Base-by-base conservation (phyloP, 352 stramenopile species). In the Globisporangium camurandrum region DNA sequence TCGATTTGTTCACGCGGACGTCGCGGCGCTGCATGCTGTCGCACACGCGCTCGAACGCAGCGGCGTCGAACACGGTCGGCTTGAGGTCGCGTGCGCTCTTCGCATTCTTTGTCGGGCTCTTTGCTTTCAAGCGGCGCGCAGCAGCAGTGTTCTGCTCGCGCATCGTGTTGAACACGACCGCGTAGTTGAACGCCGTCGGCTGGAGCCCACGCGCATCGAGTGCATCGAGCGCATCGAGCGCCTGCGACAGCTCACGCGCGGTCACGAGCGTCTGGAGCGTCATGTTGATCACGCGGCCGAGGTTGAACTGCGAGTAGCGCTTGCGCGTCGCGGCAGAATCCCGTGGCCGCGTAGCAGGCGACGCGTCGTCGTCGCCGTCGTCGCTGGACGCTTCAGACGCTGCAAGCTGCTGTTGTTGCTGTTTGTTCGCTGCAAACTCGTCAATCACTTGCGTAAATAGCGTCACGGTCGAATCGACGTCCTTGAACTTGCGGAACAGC, bases 401-500 rank as follows among this genome's bases (percentile, higher is more conserved):
- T 48, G 39, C 31, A 50, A 33, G 12, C 30, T 46, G 39, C 20
- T 14, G 16, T 36, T 48, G 36, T 4, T 55, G 46, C 56, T 52
- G 56, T 26, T 64, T 65, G 41, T 56, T 67, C 11, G 51, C 53
- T 11, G 63, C 56, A 51, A 71, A 78, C 41, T 64, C 65, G 19
- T 46, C 50, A 34, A 84, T 39, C n/a, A 75, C 47, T 33, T 79
- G 64, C n/a, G 76, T 50, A 33, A 79, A 77, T 12, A 86, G 43
- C 40, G 56, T 36, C 24, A 62, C 10, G 10, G 66, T 57, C 9
- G 70, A 61, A 31, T 66, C 70, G 31, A 57, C 38, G 34, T 87
- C 75, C 28, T 62, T 51, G 45, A 74, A 79, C 41, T 73, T 66
- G 52, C 61, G 66, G 57, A 84, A 83, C 23, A 80, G 54, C 30